Conservation (phyloP, 2,329 filamentous ascomycete genomes). For the Sporothrix phasma region DNA sequence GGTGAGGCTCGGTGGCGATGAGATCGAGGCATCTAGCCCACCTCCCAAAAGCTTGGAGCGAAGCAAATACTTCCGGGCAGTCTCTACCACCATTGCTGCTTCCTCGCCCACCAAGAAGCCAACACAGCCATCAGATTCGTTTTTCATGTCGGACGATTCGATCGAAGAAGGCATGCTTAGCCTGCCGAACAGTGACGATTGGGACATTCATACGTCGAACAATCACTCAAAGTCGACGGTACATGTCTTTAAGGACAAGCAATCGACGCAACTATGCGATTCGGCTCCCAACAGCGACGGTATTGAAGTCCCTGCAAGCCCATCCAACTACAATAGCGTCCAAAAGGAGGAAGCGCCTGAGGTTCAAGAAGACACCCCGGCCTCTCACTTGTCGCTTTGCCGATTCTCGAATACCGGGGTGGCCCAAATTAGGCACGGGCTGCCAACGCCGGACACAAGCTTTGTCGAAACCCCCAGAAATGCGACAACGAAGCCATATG, state of each 20-base stretch:
- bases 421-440: constrained; percentile 32
- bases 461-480: neutral
- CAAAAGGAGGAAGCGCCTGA: neutral
- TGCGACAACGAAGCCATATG: neutral
- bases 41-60: constrained; percentile 27
- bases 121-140: constrained; percentile 29
- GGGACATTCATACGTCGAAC: constrained; percentile 28
- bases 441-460: constrained; percentile 30
- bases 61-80: constrained; percentile 45
- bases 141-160: constrained; percentile 47
- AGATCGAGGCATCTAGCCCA: constrained; percentile 16
- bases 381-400: constrained; percentile 12
- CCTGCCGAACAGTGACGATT: constrained; percentile 43
- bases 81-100: neutral
- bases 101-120: neutral
- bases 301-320: constrained; percentile 17
- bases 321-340: neutral
- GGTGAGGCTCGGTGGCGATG: constrained; percentile 42
- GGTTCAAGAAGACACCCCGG: constrained; percentile 2
- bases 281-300: constrained; percentile 12
- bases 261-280: constrained; percentile 14
- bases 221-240: constrained; percentile 28
- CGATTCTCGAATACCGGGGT: constrained; percentile 20
- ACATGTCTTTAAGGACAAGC: constrained; percentile 31
- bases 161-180: constrained; percentile 43